phyloP scores from a whole-genome alignment of 352 stramenopile species.

The Phytophthora kernoviae region DNA sequence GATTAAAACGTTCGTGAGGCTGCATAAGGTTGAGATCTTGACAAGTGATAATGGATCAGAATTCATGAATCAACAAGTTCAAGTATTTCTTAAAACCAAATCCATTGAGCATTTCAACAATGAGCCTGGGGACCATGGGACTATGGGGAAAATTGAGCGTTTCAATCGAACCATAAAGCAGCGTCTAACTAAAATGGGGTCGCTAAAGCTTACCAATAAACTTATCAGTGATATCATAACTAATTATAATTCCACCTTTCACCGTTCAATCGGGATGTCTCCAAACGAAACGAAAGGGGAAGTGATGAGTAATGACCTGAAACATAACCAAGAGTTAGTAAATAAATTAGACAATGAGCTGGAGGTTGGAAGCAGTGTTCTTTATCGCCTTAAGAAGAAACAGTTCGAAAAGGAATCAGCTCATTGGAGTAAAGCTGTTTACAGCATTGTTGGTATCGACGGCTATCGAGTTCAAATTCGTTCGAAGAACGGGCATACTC shows the following conservation, averaged over 20 bases:
- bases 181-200: slow-evolving; percentile 13
- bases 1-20: slow-evolving; percentile 1
- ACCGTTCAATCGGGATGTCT: slow-evolving; percentile 4
- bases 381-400: slow-evolving; percentile 8
- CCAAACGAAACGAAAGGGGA: slow-evolving; percentile 18
- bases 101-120: slow-evolving; percentile 22
- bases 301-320: slow-evolving; percentile 10
- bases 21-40: slow-evolving; percentile 7
- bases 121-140: neutral
- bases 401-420: slow-evolving; percentile 20
- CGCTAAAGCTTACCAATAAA: slow-evolving; percentile 7
- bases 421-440: slow-evolving; percentile 10
- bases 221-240: slow-evolving; percentile 9
- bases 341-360: slow-evolving; percentile 1
- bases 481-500: slow-evolving; percentile 28
- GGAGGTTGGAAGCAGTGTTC: neutral
- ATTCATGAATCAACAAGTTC: slow-evolving; percentile 16
- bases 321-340: slow-evolving; percentile 12
- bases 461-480: slow-evolving; percentile 13
- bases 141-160: slow-evolving; percentile 24
- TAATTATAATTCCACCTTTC: slow-evolving; percentile 17
- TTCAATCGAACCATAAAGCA: slow-evolving; percentile 28
- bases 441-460: slow-evolving; percentile 16
- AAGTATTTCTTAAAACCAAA: slow-evolving; percentile 6
- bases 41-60: slow-evolving; percentile 24